Conservation (phyloP, 257 asterid species). For the Marsdenia floribunda region DNA sequence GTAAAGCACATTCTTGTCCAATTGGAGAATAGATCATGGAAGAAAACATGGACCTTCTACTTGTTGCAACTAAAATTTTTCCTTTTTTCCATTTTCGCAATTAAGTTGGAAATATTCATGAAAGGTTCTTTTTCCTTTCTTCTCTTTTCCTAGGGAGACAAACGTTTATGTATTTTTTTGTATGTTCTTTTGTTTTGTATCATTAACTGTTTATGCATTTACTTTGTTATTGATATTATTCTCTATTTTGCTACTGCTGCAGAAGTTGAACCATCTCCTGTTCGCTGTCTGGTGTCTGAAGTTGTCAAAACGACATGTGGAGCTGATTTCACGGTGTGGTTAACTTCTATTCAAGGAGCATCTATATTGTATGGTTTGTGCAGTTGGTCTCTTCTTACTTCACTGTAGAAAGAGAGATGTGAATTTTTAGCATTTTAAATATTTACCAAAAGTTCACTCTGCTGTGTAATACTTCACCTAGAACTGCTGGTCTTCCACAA, state of each 20-base stretch:
- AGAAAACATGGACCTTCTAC: background rate
- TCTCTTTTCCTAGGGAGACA: background rate
- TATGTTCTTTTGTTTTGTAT: background rate
- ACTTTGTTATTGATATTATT: background rate
- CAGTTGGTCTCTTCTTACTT: slow-evolving; percentile 15
- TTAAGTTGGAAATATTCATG: background rate
- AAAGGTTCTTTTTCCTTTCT: background rate
- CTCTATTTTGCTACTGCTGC: slow-evolving; percentile 25
- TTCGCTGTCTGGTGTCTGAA: slow-evolving; percentile 65
- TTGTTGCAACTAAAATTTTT: background rate
- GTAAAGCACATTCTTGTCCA: background rate
- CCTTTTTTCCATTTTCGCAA: background rate
- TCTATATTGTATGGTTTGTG: slow-evolving; percentile 78
- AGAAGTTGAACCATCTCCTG: slow-evolving; percentile 82
- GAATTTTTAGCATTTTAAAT: background rate
- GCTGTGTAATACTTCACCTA: slow-evolving; percentile 28
- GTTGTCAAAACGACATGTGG: slow-evolving; percentile 67
- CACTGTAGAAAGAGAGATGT: background rate
- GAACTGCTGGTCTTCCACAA: slow-evolving; percentile 98
- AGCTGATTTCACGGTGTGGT: slow-evolving; percentile 93
- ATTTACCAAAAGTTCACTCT: slow-evolving; percentile 9
- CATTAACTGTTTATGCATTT: background rate
- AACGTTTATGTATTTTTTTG: background rate
- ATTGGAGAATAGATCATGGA: background rate
- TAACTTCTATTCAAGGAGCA: slow-evolving; percentile 85